A percentile compares a stretch with the other conserved stretches of the same genome.
These are phyloP conservation scores for Vanrija humicola DNA, from an alignment of 1,284 basidiomycete species.

Conservation along the genomic window DNA sequence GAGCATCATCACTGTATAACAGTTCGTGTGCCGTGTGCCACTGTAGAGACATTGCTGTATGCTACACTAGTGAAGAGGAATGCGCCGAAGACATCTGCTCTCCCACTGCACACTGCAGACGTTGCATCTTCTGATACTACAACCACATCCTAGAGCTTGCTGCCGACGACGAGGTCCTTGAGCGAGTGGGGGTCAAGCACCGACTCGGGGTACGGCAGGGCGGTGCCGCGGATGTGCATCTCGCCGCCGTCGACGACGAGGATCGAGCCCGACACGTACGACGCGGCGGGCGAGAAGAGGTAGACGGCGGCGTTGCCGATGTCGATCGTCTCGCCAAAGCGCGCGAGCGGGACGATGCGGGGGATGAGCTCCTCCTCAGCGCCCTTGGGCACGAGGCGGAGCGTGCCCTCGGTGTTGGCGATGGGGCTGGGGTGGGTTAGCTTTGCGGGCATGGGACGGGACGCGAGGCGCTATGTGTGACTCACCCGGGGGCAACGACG, in stretches of 20 bases:
- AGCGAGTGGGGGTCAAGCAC: conserved; percentile 43
- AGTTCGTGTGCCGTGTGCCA: too few species aligned
- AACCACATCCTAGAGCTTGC: conserved; percentile 14
- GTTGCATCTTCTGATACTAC: too few species aligned
- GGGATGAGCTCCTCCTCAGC: conserved; percentile 23
- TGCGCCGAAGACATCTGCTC: too few species aligned
- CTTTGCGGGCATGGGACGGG: neutral
- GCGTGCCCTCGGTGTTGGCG: conserved; percentile 76
- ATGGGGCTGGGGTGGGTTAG: conserved; percentile 57
- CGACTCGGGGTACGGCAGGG: conserved; percentile 42
- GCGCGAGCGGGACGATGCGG: conserved; percentile 57
- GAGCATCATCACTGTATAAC: too few species aligned
- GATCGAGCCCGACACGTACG: conserved; percentile 69
- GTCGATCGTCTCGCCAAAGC: conserved; percentile 65
- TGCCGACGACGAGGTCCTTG: conserved; percentile 22
- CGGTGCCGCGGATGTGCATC: conserved; percentile 30
- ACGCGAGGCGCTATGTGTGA: neutral
- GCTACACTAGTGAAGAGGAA: too few species aligned
- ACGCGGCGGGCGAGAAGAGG: conserved; percentile 82
- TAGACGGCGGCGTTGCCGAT: conserved; percentile 77
- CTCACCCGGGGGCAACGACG: conserved; percentile 73
- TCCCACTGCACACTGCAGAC: too few species aligned
- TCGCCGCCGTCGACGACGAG: conserved; percentile 48
- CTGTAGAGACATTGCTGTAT: too few species aligned
- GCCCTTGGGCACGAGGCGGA: conserved; percentile 59